A percentile compares a stretch with the other conserved stretches of the same genome.
Conservation (phyloP, 2,329 filamentous ascomycete species). For the Calonectria multiphialidica region DNA sequence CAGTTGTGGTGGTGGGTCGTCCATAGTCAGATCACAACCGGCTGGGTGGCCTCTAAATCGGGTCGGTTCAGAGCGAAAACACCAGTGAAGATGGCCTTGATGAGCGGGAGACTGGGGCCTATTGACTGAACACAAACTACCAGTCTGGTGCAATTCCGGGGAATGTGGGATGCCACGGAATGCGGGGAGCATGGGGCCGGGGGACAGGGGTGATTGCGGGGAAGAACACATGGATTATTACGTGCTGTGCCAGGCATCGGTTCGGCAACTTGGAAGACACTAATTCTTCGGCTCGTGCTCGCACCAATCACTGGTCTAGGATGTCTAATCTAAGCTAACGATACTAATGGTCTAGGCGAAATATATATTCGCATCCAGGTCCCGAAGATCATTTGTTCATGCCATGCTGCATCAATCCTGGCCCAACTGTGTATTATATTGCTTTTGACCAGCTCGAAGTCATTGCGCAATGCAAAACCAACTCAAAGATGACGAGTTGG, state of each 20-base stretch:
- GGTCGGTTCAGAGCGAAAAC: not conserved
- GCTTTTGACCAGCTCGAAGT: too few species aligned
- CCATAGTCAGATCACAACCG: not conserved
- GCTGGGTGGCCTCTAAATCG: not conserved
- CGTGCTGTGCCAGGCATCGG: not conserved
- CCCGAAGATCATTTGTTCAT: not conserved
- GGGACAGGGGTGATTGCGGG: not conserved
- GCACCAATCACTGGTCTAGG: not conserved
- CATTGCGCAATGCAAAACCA: not conserved
- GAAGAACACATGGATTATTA: not conserved
- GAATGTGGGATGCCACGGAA: not conserved
- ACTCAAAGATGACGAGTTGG: not conserved
- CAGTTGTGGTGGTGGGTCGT: too few species aligned
- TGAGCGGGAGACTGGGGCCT: not conserved
- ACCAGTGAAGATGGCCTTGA: not conserved
- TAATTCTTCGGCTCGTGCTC: not conserved
- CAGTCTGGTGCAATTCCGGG: not conserved
- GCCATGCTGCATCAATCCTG: not conserved
- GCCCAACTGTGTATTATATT: too few species aligned
- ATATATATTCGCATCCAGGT: not conserved
- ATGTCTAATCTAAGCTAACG: not conserved
- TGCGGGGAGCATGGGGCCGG: not conserved
- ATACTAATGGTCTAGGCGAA: not conserved
- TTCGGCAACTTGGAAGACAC: not conserved
- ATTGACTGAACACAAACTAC: not conserved